Base-by-base conservation (phyloP, 148 eudicot genomes). In the Cornus kousa region DNA sequence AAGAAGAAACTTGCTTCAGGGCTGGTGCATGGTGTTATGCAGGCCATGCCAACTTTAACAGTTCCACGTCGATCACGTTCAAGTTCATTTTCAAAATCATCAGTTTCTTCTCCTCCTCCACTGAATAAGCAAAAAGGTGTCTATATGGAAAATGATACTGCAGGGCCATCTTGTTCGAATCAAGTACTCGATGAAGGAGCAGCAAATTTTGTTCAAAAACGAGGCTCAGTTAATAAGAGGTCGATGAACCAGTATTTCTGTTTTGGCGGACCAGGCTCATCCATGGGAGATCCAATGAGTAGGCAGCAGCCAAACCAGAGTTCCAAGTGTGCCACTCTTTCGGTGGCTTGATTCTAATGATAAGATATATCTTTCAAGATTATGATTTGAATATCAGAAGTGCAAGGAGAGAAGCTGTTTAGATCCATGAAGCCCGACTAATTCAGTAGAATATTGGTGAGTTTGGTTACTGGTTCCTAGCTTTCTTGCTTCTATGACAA, bases 1-100 rank as follows among this genome's bases (percentile, higher is more conserved):
- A 88, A 94, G 57, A 96, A 96, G 87, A 95, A 81, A 62, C 74
- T 90, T 28, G 99, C 97, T 67, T 87, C 93, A 0, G 97, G 94
- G 20, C 35, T 89, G 5, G 82, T 83, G 23, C 83, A 90, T 7
- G 93, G 91, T 68, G 88, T 85, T 24, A 74, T 87, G 86, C 91
- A 88, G 77, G 89, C 88, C 24, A 74, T 87, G 80, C 90, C 97
- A 39, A 73, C 79, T 4, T 69, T 76, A 1, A 73, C 71, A 7
- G 70, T 78, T 35, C 82, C 84, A 68, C 79, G 82, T 20, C 85
- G 86, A 28, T 89, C 93, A 31, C 84, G 87, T 32, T 95, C 92
- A 0, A 86, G 88, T 67, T 90, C 94, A 1, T 86, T 89, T 40
- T 93, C 97, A 4, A 91, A 80, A 74, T 70, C 93, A 20, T 89